These are phyloP conservation scores for Didymella pomorum DNA, from an alignment of 2,329 filamentous ascomycete species.

Conservation along the genomic window DNA sequence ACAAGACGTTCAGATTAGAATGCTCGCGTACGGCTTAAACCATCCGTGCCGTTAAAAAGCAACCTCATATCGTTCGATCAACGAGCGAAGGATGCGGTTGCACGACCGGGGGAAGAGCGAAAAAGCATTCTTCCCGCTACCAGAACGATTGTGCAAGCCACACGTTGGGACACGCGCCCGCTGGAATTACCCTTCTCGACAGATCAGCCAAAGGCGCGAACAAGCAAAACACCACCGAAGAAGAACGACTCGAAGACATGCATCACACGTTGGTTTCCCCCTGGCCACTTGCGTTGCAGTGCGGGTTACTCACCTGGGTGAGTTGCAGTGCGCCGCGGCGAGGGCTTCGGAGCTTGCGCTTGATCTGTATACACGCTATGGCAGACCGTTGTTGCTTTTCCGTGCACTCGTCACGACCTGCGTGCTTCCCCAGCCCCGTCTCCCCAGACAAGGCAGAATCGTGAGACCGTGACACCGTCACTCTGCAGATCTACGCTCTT, in stretches of 20 bases:
- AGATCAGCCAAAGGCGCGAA: slow-evolving; percentile 9
- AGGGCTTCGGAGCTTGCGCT: slow-evolving; percentile 18
- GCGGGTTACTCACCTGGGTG: not conserved
- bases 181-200: slow-evolving; percentile 17
- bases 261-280: not conserved
- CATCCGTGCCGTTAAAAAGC: slow-evolving; percentile 21
- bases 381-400: slow-evolving; percentile 12
- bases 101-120: slow-evolving; percentile 22
- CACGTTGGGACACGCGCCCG: slow-evolving; percentile 18
- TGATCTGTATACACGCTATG: slow-evolving; percentile 22
- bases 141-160: slow-evolving; percentile 11
- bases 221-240: slow-evolving; percentile 10
- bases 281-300: slow-evolving; percentile 4
- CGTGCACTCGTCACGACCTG: slow-evolving; percentile 12
- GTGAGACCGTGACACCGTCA: slow-evolving; percentile 20
- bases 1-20: slow-evolving; percentile 22
- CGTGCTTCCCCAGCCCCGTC: slow-evolving; percentile 7
- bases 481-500: slow-evolving; percentile 11
- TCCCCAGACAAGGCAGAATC: slow-evolving; percentile 7
- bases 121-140: slow-evolving; percentile 20
- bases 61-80: slow-evolving; percentile 20
- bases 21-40: slow-evolving; percentile 16
- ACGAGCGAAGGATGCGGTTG: slow-evolving; percentile 19
- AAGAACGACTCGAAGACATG: slow-evolving; percentile 1
- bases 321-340: slow-evolving; percentile 16